Evolutionary conservation across 805 yeast species (phyloP).

Genomic region (Saccharomycopsis javanensis): DNA sequence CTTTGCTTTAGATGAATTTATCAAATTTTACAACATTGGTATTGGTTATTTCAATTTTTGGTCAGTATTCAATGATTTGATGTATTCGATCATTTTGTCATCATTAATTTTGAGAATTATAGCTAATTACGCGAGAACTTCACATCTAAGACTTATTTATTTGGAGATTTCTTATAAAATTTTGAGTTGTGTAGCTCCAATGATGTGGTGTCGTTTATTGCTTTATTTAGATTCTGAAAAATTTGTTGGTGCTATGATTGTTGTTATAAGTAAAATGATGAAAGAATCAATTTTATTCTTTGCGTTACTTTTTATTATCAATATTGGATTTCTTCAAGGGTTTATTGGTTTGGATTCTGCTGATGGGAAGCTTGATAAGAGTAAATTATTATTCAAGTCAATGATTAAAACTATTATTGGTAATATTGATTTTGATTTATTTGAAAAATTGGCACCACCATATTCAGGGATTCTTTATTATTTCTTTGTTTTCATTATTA

Average conservation of each 20-base stretch:
- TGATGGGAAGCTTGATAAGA: slow-evolving; percentile 74
- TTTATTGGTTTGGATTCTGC: slow-evolving; percentile 81
- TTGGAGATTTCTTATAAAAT: slow-evolving; percentile 42
- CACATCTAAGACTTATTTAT: slow-evolving; percentile 13
- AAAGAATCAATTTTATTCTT: slow-evolving; percentile 79
- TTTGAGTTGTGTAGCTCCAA: slow-evolving; percentile 72
- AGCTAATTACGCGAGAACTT: slow-evolving; percentile 2
- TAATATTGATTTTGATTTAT: slow-evolving; percentile 61
- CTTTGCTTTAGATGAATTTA: slow-evolving; percentile 54
- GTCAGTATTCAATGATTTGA: slow-evolving; percentile 64
- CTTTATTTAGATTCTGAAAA: slow-evolving; percentile 68
- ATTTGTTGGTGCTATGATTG: slow-evolving; percentile 84
- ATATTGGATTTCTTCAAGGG: slow-evolving; percentile 77
- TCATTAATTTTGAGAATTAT: slow-evolving; percentile 50
- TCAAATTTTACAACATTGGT: slow-evolving; percentile 72
- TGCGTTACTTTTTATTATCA: slow-evolving; percentile 57
- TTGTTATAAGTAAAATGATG: slow-evolving; percentile 78
- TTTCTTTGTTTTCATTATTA: slow-evolving; percentile 64
- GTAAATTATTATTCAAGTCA: slow-evolving; percentile 50
- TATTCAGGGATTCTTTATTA: slow-evolving; percentile 73
- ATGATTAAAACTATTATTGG: slow-evolving; percentile 67
- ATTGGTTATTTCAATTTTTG: slow-evolving; percentile 62
- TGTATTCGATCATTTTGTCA: slow-evolving; percentile 46
- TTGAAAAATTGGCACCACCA: slow-evolving; percentile 71
- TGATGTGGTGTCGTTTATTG: slow-evolving; percentile 75